Conservation (phyloP, 2,329 filamentous ascomycete genomes). For the Penicillium sp. region DNA sequence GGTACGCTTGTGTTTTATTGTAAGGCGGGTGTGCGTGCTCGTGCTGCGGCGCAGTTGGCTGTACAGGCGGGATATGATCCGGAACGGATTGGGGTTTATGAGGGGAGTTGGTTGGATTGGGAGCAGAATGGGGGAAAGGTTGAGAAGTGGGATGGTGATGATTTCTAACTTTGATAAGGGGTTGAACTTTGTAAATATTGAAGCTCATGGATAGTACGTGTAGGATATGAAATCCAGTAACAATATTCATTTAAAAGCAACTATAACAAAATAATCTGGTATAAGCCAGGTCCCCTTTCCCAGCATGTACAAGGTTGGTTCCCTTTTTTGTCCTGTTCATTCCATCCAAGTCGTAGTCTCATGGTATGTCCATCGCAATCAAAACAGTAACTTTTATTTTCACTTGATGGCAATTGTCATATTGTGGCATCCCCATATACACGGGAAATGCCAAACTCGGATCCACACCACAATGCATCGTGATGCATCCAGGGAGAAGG, state of each 20-base stretch:
- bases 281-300: slow-evolving; percentile 21
- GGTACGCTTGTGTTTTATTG: slow-evolving; percentile 75
- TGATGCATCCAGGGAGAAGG: slow-evolving; percentile 3
- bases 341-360: slow-evolving; percentile 26
- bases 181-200: not conserved
- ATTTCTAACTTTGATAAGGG: slow-evolving; percentile 9
- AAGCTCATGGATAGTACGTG: not conserved
- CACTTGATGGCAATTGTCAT: slow-evolving; percentile 18
- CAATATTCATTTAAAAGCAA: slow-evolving; percentile 15
- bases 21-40: slow-evolving; percentile 80
- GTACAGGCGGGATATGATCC: slow-evolving; percentile 68
- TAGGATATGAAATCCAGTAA: not conserved
- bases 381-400: slow-evolving; percentile 21
- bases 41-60: slow-evolving; percentile 72
- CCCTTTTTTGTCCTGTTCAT: slow-evolving; percentile 11
- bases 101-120: slow-evolving; percentile 69
- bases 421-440: slow-evolving; percentile 9
- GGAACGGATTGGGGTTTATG: slow-evolving; percentile 53
- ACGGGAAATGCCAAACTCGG: not conserved
- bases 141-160: slow-evolving; percentile 43
- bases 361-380: slow-evolving; percentile 25
- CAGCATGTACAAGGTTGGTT: slow-evolving; percentile 27
- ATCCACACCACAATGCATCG: not conserved
- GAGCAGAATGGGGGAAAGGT: slow-evolving; percentile 62
- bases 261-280: slow-evolving; percentile 22